Conservation (phyloP, 352 stramenopile species). For the Globisporangium nagaii region DNA sequence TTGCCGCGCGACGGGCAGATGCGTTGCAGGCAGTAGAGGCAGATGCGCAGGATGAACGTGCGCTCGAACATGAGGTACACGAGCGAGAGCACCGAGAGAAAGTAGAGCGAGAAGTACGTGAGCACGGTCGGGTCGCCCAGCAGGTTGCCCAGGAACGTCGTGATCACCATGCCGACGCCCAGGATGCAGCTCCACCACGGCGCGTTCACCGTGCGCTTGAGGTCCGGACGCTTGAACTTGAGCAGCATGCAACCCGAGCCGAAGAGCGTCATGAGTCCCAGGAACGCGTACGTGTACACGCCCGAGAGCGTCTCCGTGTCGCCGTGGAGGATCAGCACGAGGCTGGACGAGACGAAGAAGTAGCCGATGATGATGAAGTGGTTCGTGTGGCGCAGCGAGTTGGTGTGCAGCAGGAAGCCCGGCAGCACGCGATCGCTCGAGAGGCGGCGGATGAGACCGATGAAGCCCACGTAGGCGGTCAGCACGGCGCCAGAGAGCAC, state of each 20-base stretch:
- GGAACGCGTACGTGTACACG: slow-evolving; percentile 95
- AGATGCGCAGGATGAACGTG: slow-evolving; percentile 80
- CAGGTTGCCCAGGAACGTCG: slow-evolving; percentile 82
- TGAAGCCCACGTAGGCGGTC: slow-evolving; percentile 92
- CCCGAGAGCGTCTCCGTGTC: slow-evolving; percentile 90
- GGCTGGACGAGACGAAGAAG: slow-evolving; percentile 83
- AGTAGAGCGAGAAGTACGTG: slow-evolving; percentile 89
- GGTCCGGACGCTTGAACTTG: slow-evolving; percentile 91
- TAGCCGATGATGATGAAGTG: slow-evolving; percentile 92
- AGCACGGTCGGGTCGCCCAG: slow-evolving; percentile 82
- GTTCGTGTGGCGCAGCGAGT: slow-evolving; percentile 83
- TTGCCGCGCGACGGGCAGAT: slow-evolving; percentile 64
- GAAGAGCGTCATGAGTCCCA: slow-evolving; percentile 94
- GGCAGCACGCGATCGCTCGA: slow-evolving; percentile 87
- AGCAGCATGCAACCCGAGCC: slow-evolving; percentile 91
- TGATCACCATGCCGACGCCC: slow-evolving; percentile 76
- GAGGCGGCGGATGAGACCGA: slow-evolving; percentile 88
- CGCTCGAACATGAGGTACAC: slow-evolving; percentile 89
- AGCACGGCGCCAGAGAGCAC: slow-evolving; percentile 91
- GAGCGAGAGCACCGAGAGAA: slow-evolving; percentile 70
- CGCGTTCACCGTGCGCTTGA: slow-evolving; percentile 84
- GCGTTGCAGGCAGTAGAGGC: slow-evolving; percentile 70
- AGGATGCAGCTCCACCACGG: slow-evolving; percentile 86
- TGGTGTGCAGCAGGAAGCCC: slow-evolving; percentile 73
- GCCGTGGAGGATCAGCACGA: slow-evolving; percentile 87